Percentiles rank a stretch among this genome's conserved stretches.
phyloP scores from a whole-genome alignment of 768 basidiomycete species.

The Roridomyces roridus region DNA sequence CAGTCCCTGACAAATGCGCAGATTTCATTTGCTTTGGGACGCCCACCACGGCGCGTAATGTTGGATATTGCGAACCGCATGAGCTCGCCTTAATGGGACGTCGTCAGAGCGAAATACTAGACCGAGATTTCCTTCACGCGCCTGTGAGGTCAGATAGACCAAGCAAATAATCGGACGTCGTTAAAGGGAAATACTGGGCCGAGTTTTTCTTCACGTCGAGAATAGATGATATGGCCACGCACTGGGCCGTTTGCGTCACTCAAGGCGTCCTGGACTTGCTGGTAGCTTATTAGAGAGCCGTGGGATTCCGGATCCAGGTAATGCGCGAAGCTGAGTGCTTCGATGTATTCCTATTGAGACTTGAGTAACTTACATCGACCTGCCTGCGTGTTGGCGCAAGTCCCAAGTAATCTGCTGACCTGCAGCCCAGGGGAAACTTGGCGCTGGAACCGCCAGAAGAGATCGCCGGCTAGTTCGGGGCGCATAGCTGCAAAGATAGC shows the following conservation, averaged over 20 bases:
- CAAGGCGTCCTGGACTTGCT: conserved; percentile 70
- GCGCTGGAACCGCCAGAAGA: conserved; percentile 80
- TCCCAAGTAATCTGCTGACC: no score
- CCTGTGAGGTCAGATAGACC: neutral
- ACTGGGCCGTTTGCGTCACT: conserved; percentile 72
- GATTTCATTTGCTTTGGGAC: conserved; percentile 63
- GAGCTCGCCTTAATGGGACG: conserved; percentile 93
- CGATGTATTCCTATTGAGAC: conserved; percentile 80
- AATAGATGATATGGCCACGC: conserved; percentile 34
- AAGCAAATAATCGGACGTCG: no score
- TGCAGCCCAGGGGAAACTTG: conserved; percentile 84
- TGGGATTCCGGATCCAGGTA: conserved; percentile 85
- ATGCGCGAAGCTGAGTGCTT: conserved; percentile 88
- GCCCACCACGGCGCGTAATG: conserved; percentile 70
- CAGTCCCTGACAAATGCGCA: conserved; percentile 77
- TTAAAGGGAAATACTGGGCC: no score
- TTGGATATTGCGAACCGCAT: conserved; percentile 95
- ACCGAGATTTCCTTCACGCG: neutral
- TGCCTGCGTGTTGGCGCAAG: neutral
- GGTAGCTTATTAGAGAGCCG: conserved; percentile 67
- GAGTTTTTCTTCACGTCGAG: no score
- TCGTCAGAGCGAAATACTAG: conserved; percentile 78
- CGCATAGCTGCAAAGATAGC: conserved; percentile 65
- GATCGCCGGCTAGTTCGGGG: conserved; percentile 66
- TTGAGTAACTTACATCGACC: neutral